These are phyloP conservation scores for Punctularia strigosozonata DNA, from an alignment of 768 basidiomycete genomes.

Conservation along the genomic window DNA sequence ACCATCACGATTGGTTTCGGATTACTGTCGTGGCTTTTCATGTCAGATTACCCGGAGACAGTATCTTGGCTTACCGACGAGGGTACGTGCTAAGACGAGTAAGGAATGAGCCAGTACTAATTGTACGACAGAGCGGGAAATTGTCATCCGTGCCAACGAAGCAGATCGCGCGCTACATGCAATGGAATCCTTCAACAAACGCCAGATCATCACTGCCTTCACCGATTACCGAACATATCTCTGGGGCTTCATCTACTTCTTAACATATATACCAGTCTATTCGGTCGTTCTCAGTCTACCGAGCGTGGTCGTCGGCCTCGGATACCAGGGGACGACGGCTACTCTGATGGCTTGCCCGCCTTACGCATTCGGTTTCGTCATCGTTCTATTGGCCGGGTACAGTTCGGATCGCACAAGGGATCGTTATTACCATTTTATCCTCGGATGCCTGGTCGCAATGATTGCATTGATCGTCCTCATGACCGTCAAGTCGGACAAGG, in stretches of 20 bases:
- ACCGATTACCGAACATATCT: slow-evolving; percentile 4
- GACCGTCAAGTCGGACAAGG: slow-evolving; percentile 13
- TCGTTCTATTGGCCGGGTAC: slow-evolving; percentile 6
- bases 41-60: slow-evolving; percentile 11
- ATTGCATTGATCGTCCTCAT: slow-evolving; percentile 20
- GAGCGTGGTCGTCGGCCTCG: slow-evolving; percentile 4
- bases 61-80: slow-evolving; percentile 15
- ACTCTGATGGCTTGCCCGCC: slow-evolving; percentile 11
- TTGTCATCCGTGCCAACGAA: slow-evolving; percentile 7
- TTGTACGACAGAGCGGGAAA: slow-evolving; percentile 13
- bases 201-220: slow-evolving; percentile 8
- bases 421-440: slow-evolving; percentile 15
- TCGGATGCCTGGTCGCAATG: slow-evolving; percentile 11
- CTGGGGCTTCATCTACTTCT: slow-evolving; percentile 5
- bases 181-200: slow-evolving; percentile 7
- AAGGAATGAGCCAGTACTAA: too few relatives aligned
- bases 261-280: slow-evolving; percentile 9
- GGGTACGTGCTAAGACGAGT: too few relatives aligned
- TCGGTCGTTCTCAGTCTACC: slow-evolving; percentile 6
- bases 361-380: slow-evolving; percentile 5
- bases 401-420: slow-evolving; percentile 13
- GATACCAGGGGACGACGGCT: slow-evolving; percentile 7
- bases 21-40: slow-evolving; percentile 1
- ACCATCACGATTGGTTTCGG: slow-evolving; percentile 3
- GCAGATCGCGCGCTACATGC: slow-evolving; percentile 10